phyloP scores from a whole-genome alignment of 768 basidiomycete genomes.

The Suillus tomentosus region DNA sequence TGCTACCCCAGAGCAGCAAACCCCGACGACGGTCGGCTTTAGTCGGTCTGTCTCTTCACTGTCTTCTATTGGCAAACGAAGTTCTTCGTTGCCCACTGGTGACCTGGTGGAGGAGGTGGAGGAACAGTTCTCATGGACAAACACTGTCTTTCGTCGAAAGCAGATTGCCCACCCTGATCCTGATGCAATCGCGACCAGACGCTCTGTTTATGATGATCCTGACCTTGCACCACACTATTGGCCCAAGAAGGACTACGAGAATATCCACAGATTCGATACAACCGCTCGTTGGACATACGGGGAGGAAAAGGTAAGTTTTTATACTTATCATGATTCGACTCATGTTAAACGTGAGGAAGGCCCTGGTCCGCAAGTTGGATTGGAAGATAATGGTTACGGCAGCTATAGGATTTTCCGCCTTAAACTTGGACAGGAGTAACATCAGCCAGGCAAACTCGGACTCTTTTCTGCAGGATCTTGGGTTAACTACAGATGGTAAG shows the following conservation, averaged over 20 bases:
- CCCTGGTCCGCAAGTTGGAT: slow-evolving; percentile 55
- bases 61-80: slow-evolving; percentile 7
- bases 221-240: slow-evolving; percentile 42
- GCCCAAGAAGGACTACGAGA: slow-evolving; percentile 56
- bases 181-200: slow-evolving; percentile 48
- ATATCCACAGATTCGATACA: slow-evolving; percentile 57
- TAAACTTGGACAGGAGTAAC: slow-evolving; percentile 57
- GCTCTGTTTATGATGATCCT: slow-evolving; percentile 56
- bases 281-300: slow-evolving; percentile 61
- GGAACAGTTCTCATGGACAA: slow-evolving; percentile 13
- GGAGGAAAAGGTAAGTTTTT: slow-evolving; percentile 48
- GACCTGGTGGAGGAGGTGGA: slow-evolving; percentile 16
- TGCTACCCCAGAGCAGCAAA: not conserved
- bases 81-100: not conserved
- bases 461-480: slow-evolving; percentile 57
- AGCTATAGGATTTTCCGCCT: slow-evolving; percentile 56
- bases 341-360: slow-evolving; percentile 28
- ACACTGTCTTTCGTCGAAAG: slow-evolving; percentile 12
- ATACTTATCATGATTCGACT: not conserved
- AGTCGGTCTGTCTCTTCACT: not conserved
- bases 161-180: slow-evolving; percentile 17
- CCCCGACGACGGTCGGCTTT: not conserved
- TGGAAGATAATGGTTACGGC: slow-evolving; percentile 64
- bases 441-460: slow-evolving; percentile 59
- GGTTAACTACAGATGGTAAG: slow-evolving; percentile 49